A percentile compares a stretch with the other conserved stretches of the same genome.
phyloP scores from a whole-genome alignment of 345 rosid genomes.

The Iberis pinnata region DNA sequence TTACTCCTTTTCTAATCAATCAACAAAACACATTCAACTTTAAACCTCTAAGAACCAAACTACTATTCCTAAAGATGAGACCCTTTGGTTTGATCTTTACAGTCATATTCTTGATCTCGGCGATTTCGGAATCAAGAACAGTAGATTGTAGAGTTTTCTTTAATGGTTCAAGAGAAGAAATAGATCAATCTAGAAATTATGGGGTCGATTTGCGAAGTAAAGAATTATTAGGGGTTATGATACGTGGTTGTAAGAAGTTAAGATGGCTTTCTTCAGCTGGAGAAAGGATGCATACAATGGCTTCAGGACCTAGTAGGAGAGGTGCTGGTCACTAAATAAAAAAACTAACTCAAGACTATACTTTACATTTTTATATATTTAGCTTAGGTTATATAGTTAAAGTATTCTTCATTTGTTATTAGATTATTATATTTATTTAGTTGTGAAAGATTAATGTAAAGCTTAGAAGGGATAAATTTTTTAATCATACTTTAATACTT shows the following conservation, averaged over 20 bases:
- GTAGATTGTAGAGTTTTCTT: conserved; percentile 34
- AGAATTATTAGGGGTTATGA: conserved; percentile 16
- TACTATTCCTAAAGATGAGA: conserved; percentile 40
- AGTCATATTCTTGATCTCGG: conserved; percentile 31
- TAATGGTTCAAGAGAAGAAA: conserved; percentile 5
- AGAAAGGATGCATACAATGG: conserved; percentile 34
- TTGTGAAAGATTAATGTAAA: conserved; percentile 14
- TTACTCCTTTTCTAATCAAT: conserved; percentile 28
- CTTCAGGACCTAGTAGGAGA: conserved; percentile 76
- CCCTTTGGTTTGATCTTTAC: conserved; percentile 29
- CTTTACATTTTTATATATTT: conserved; percentile 7
- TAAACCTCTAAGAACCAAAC: conserved; percentile 14
- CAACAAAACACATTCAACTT: conserved; percentile 29
- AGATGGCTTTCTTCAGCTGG: conserved; percentile 19
- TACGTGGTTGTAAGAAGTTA: conserved; percentile 23
- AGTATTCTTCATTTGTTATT: conserved; percentile 18
- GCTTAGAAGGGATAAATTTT: conserved; percentile 15
- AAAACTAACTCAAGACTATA: neutral
- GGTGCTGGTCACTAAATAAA: conserved; percentile 57
- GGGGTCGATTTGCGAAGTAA: conserved; percentile 15
- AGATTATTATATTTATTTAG: conserved; percentile 6
- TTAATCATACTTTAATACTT: conserved; percentile 20
- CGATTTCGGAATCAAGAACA: conserved; percentile 30
- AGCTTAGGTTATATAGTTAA: conserved; percentile 26
- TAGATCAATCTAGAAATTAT: conserved; percentile 5